phyloP scores from a whole-genome alignment of 371 early-diverging fungal species.

The Coemansia sp. region DNA sequence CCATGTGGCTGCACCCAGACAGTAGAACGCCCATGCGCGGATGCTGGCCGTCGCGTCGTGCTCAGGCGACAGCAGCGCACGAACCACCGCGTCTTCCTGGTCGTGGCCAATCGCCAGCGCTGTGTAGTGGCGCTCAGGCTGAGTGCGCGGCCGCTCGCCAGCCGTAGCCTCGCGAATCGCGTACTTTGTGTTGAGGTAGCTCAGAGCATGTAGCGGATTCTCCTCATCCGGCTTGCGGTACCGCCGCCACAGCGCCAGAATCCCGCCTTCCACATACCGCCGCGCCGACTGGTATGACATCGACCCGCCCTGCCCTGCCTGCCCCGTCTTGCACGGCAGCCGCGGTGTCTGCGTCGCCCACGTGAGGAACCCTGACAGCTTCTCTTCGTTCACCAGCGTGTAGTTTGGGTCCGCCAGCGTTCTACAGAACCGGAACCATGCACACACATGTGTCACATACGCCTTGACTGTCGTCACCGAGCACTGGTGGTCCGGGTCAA shows the following conservation, averaged over 20 bases:
- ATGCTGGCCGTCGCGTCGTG: constrained; percentile 28
- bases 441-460: constrained; percentile 49
- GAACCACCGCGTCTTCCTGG: constrained; percentile 40
- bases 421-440: constrained; percentile 51
- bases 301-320: constrained; percentile 33
- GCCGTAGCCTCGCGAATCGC: constrained; percentile 50
- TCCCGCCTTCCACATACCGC: constrained; percentile 50
- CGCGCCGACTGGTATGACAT: constrained; percentile 52
- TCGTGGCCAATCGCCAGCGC: constrained; percentile 32
- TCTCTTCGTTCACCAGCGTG: constrained; percentile 45
- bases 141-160: constrained; percentile 34
- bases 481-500: constrained; percentile 52
- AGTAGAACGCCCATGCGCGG: constrained; percentile 47
- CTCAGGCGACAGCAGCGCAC: constrained; percentile 26
- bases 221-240: constrained; percentile 37
- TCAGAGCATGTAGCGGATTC: constrained; percentile 48
- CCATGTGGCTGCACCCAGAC: constrained; percentile 48
- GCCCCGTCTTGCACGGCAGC: constrained; percentile 47
- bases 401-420: constrained; percentile 46
- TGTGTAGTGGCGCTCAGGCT: constrained; percentile 38
- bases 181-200: constrained; percentile 51
- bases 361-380: constrained; percentile 48
- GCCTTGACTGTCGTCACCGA: constrained; percentile 50
- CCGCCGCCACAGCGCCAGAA: constrained; percentile 50
- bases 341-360: constrained; percentile 52